Evolutionary conservation across 139 green algal species (phyloP).

Genomic region (Pleodorina starrii): DNA sequence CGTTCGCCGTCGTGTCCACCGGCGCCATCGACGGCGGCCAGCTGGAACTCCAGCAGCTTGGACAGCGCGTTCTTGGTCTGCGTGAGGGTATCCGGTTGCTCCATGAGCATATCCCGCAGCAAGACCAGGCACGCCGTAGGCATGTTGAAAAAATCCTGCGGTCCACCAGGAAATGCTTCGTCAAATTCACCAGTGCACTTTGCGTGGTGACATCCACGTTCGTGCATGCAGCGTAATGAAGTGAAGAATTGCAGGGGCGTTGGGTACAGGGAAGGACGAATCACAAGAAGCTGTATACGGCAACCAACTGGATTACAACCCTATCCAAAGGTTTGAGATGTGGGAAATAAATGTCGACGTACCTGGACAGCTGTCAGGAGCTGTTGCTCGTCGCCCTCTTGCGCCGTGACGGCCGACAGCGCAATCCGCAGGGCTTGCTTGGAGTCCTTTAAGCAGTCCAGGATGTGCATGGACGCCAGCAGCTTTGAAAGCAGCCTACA

Average conservation of each 20-base stretch:
- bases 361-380: conserved; percentile 29
- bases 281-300: no score
- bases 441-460: conserved; percentile 34
- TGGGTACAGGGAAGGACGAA: no score
- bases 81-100: neutral
- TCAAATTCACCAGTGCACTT: no score
- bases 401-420: neutral
- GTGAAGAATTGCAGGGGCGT: no score
- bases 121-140: neutral
- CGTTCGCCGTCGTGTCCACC: neutral
- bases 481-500: neutral
- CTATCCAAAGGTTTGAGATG: no score
- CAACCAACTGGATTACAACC: no score
- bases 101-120: conserved; percentile 20
- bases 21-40: neutral
- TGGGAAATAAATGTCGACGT: no score
- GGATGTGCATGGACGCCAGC: conserved; percentile 26
- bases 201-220: no score
- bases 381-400: neutral
- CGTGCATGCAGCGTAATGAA: no score
- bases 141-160: conserved; percentile 30
- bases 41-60: neutral
- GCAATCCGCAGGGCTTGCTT: neutral
- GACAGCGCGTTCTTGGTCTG: conserved; percentile 24
- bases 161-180: no score